These are phyloP conservation scores for Garcia nutans DNA, from an alignment of 345 rosid species.

Conservation along the genomic window DNA sequence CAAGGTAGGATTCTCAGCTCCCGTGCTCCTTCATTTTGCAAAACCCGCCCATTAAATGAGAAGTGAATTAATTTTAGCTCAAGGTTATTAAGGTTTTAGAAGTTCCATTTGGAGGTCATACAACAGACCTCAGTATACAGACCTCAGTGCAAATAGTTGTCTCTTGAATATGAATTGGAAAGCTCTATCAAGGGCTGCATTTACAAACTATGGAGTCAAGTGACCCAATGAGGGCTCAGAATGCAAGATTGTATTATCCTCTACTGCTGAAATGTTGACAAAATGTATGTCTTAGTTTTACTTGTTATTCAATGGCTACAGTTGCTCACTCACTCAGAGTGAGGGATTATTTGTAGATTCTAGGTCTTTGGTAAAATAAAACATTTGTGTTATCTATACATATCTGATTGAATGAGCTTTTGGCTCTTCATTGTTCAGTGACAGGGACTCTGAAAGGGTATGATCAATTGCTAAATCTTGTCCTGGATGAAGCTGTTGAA, in stretches of 20 bases:
- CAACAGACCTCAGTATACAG: no score
- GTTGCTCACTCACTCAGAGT: neutral
- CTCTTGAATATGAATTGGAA: neutral
- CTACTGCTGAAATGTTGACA: neutral
- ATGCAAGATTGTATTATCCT: neutral
- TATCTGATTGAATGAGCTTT: neutral
- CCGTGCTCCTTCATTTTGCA: neutral
- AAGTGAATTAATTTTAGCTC: neutral
- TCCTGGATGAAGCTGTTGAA: conserved; percentile 85
- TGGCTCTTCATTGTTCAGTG: conserved; percentile 42
- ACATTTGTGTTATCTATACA: neutral
- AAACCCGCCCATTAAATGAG: neutral
- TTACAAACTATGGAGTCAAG: no score
- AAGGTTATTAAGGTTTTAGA: neutral
- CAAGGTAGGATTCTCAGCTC: neutral
- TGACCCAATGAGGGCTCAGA: neutral
- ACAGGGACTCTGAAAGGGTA: conserved; percentile 94
- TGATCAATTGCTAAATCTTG: conserved; percentile 92
- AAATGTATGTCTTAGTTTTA: neutral
- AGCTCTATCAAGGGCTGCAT: neutral
- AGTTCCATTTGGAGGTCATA: no score
- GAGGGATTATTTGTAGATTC: neutral
- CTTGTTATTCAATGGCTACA: neutral
- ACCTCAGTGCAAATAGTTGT: neutral
- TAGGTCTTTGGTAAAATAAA: neutral